Percentiles rank a stretch among this genome's conserved stretches.
These are phyloP conservation scores for Colletotrichum sp. DNA, from an alignment of 2,329 filamentous ascomycete species.

Conservation along the genomic window DNA sequence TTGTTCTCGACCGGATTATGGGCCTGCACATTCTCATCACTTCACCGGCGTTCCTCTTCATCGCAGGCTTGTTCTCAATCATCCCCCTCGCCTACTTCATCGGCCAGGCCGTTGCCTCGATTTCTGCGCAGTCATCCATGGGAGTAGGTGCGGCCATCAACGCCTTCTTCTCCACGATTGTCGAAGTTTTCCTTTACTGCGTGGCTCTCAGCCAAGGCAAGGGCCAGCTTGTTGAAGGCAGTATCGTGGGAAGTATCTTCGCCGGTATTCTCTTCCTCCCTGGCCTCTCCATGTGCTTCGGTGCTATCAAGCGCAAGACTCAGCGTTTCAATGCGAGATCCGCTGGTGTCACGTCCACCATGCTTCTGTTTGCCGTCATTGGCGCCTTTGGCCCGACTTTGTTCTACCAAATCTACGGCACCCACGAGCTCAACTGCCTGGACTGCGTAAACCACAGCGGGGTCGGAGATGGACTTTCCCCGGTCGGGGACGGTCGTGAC, in stretches of 20 bases:
- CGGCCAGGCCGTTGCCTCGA: conserved; percentile 96
- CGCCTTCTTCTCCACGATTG: conserved; percentile 96
- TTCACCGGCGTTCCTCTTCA: conserved; percentile 84
- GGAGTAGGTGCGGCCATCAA: conserved; percentile 96
- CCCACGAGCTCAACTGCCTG: conserved; percentile 90
- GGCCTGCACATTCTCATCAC: conserved; percentile 77
- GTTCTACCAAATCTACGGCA: conserved; percentile 99
- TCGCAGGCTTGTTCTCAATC: conserved; percentile 84
- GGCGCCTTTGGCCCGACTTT: conserved; percentile 94
- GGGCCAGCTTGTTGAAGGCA: conserved; percentile 90
- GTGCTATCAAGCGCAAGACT: conserved; percentile 96
- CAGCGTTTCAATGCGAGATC: conserved; percentile 98
- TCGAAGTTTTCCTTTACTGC: conserved; percentile 98
- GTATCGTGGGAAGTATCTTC: conserved; percentile 97
- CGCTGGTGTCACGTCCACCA: conserved; percentile 95
- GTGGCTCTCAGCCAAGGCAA: conserved; percentile 93
- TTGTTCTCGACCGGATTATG: conserved; percentile 73
- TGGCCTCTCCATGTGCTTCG: conserved; percentile 97
- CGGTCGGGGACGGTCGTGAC: conserved; percentile 62
- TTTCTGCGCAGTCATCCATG: conserved; percentile 98
- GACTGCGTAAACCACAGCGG: conserved; percentile 59
- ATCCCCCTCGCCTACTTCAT: conserved; percentile 99
- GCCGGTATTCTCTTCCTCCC: conserved; percentile 94
- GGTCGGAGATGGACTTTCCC: conserved; percentile 26
- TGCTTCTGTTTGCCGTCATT: conserved; percentile 95